A percentile compares a stretch with the other conserved stretches of the same genome.
phyloP scores from a whole-genome alignment of 495 filamentous ascomycete species.

The Peziza echinospora region DNA sequence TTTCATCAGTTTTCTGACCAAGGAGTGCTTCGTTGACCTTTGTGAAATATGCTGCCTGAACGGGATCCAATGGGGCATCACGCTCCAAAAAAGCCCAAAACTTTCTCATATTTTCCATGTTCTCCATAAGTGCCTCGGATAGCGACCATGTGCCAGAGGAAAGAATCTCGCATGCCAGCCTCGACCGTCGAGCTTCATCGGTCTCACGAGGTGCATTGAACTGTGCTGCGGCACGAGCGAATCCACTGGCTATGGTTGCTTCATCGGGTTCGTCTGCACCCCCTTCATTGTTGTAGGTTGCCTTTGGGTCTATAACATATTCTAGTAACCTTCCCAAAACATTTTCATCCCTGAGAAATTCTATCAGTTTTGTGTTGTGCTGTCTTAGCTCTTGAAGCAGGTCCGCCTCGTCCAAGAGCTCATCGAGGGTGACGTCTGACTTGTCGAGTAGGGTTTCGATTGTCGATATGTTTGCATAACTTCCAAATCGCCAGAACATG shows the following conservation, averaged over 20 bases:
- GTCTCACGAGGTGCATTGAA: slow-evolving; percentile 33
- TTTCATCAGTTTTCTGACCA: slow-evolving; percentile 93
- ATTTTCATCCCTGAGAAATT: slow-evolving; percentile 73
- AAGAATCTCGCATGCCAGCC: slow-evolving; percentile 83
- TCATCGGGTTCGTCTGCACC: slow-evolving; percentile 33
- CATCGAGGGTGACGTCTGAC: slow-evolving; percentile 79
- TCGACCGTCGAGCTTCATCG: slow-evolving; percentile 72
- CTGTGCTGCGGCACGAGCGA: slow-evolving; percentile 24
- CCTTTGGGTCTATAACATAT: slow-evolving; percentile 66
- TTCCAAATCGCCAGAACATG: slow-evolving; percentile 99
- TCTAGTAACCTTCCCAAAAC: slow-evolving; percentile 72
- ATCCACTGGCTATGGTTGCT: slow-evolving; percentile 25
- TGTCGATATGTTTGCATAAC: slow-evolving; percentile 89
- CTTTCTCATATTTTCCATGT: slow-evolving; percentile 45
- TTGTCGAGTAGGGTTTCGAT: slow-evolving; percentile 94
- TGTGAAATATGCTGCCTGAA: slow-evolving; percentile 93
- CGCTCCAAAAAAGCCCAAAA: slow-evolving; percentile 84
- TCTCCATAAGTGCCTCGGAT: slow-evolving; percentile 74
- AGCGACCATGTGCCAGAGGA: slow-evolving; percentile 96
- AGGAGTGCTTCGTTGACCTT: slow-evolving; percentile 94
- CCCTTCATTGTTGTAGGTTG: slow-evolving; percentile 35
- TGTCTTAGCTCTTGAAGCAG: slow-evolving; percentile 93
- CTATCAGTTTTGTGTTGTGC: slow-evolving; percentile 93
- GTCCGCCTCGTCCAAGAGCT: slow-evolving; percentile 87
- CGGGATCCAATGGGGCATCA: slow-evolving; percentile 58